Percentiles rank a stretch among this genome's conserved stretches.
Conservation (phyloP, 768 basidiomycete genomes). For the Mycena floridula region DNA sequence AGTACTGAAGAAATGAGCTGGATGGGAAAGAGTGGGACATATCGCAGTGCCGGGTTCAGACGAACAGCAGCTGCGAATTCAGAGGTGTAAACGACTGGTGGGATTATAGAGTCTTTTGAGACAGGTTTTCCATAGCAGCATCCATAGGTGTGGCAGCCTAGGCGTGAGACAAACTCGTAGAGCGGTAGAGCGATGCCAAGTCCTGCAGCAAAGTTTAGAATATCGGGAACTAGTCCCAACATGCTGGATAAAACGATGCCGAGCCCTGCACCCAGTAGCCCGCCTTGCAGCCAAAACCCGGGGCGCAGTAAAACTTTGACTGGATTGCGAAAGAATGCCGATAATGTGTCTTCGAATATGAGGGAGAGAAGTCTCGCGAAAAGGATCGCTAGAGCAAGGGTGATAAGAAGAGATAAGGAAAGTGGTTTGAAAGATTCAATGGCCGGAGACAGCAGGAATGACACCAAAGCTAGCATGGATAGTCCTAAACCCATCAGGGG, state of each 20-base stretch:
- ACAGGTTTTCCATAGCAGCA: conserved; percentile 14
- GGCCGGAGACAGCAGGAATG: conserved; percentile 9
- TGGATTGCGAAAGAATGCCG: conserved; percentile 5
- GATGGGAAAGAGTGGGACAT: conserved; percentile 11
- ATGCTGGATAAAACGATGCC: conserved; percentile 3
- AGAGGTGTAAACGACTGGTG: conserved; percentile 10
- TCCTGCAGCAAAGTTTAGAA: conserved; percentile 7
- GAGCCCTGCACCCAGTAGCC: conserved; percentile 9
- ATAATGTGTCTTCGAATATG: conserved; percentile 11
- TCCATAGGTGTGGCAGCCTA: conserved; percentile 15
- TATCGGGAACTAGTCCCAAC: conserved; percentile 6
- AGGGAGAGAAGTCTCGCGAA: conserved; percentile 12
- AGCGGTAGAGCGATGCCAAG: conserved; percentile 13
- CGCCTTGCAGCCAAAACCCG: conserved; percentile 16
- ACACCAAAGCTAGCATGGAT: conserved; percentile 9
- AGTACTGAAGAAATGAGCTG: conserved; percentile 14
- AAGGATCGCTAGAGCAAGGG: conserved; percentile 9
- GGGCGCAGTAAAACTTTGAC: conserved; percentile 12
- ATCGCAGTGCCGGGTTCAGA: conserved; percentile 9
- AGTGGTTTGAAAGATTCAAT: conserved; percentile 2
- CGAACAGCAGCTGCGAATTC: conserved; percentile 12
- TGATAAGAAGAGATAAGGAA: conserved; percentile 6
- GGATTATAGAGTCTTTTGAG: conserved; percentile 3
- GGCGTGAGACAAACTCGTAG: conserved; percentile 13
- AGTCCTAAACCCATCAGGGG: conserved; percentile 12